Percentiles rank a stretch among this genome's conserved stretches.
These are phyloP conservation scores for Pythium phragmiticola DNA, from an alignment of 352 stramenopile species.

Conservation along the genomic window DNA sequence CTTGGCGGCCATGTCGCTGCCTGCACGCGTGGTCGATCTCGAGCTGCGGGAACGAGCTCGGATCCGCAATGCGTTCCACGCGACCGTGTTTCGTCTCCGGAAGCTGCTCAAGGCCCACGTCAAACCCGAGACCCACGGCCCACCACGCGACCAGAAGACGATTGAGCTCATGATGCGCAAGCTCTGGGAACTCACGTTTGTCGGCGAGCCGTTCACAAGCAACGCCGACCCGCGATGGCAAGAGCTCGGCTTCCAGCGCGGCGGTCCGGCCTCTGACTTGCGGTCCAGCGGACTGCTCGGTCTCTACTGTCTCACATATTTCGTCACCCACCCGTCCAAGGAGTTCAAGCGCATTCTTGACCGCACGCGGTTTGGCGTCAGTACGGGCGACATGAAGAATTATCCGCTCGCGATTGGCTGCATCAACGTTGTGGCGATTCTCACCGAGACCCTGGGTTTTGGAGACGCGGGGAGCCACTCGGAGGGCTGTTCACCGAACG, in stretches of 20 bases:
- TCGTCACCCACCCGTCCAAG: conserved; percentile 59
- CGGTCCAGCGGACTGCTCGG: conserved; percentile 82
- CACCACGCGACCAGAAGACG: conserved; percentile 66
- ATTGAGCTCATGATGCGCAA: conserved; percentile 80
- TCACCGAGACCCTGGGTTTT: conserved; percentile 76
- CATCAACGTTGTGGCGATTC: conserved; percentile 77
- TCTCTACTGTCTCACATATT: conserved; percentile 84
- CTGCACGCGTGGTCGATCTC: conserved; percentile 69
- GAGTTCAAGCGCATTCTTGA: conserved; percentile 73
- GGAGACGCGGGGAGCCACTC: conserved; percentile 79
- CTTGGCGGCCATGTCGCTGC: conserved; percentile 53
- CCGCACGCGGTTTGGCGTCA: conserved; percentile 77
- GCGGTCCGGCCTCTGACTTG: conserved; percentile 77
- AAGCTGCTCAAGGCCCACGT: conserved; percentile 79
- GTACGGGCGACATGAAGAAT: conserved; percentile 87
- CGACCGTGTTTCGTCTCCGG: conserved; percentile 65
- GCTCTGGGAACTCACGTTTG: conserved; percentile 68
- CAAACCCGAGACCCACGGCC: conserved; percentile 65
- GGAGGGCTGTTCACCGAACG: conserved; percentile 56
- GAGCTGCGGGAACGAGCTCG: conserved; percentile 75
- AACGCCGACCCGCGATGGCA: conserved; percentile 77
- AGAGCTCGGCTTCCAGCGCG: conserved; percentile 81
- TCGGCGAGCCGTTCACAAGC: conserved; percentile 60
- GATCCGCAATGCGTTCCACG: conserved; percentile 64
- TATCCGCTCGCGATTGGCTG: conserved; percentile 86